A percentile compares a stretch with the other conserved stretches of the same genome.
These are phyloP conservation scores for Hymenoscyphus scutula DNA, from an alignment of 2,329 filamentous ascomycete genomes.

Conservation along the genomic window DNA sequence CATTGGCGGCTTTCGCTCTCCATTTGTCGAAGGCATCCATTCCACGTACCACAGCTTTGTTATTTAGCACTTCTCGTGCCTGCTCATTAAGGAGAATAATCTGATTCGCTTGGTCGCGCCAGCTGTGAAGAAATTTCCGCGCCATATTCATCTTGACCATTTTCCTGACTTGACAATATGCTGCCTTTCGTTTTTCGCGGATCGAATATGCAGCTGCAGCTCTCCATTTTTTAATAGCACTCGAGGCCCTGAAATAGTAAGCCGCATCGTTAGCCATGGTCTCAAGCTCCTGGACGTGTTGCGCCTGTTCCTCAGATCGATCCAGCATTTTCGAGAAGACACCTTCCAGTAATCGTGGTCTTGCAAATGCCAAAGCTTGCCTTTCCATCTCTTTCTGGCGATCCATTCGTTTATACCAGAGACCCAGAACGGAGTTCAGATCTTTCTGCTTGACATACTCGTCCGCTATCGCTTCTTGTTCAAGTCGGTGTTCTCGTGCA, in stretches of 20 bases:
- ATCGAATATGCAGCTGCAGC: slow-evolving; percentile 28
- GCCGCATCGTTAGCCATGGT: slow-evolving; percentile 29
- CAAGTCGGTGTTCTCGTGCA: slow-evolving; percentile 26
- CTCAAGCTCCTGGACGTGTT: slow-evolving; percentile 28
- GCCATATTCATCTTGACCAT: slow-evolving; percentile 33
- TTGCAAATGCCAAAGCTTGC: slow-evolving; percentile 24
- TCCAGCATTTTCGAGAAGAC: slow-evolving; percentile 26
- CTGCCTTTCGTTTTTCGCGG: slow-evolving; percentile 33
- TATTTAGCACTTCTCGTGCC: slow-evolving; percentile 27
- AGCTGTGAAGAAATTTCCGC: slow-evolving; percentile 26
- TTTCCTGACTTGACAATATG: slow-evolving; percentile 34
- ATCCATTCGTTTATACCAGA: slow-evolving; percentile 28
- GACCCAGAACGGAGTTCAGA: slow-evolving; percentile 24
- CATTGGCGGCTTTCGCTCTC: slow-evolving; percentile 30
- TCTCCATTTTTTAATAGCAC: slow-evolving; percentile 33
- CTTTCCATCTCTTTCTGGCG: slow-evolving; percentile 23
- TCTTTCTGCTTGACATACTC: slow-evolving; percentile 27
- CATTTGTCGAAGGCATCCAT: slow-evolving; percentile 36
- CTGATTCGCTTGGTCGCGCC: slow-evolving; percentile 27
- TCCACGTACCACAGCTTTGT: slow-evolving; percentile 29
- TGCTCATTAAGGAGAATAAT: slow-evolving; percentile 32
- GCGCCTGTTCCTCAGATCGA: slow-evolving; percentile 18
- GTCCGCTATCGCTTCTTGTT: slow-evolving; percentile 29
- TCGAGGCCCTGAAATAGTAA: slow-evolving; percentile 34
- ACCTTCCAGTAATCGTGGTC: slow-evolving; percentile 23